These are phyloP conservation scores for Termitomyces sp. DNA, from an alignment of 768 basidiomycete species.

Conservation along the genomic window DNA sequence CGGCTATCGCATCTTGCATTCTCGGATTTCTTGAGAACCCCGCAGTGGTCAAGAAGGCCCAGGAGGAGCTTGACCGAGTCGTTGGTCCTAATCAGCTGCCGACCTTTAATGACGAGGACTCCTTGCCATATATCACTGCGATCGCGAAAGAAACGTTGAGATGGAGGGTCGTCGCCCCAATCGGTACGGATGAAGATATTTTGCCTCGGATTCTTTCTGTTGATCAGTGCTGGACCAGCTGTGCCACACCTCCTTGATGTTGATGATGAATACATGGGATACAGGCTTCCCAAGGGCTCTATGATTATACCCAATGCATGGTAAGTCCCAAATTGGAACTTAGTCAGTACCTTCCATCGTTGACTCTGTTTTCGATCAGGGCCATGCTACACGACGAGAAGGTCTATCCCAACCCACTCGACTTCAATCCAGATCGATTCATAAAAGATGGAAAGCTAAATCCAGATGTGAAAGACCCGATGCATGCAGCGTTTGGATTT, in stretches of 20 bases:
- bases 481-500: no score
- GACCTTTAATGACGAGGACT: conserved; percentile 20
- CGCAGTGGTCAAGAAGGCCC: conserved; percentile 22
- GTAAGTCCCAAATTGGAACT: conserved; percentile 11
- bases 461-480: conserved; percentile 15
- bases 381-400: conserved; percentile 28
- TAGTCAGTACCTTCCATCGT: no score
- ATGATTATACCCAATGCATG: conserved; percentile 29
- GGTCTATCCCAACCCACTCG: conserved; percentile 26
- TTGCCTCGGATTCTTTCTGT: not conserved
- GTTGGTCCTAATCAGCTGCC: conserved; percentile 25
- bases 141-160: no score
- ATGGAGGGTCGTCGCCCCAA: conserved; percentile 18
- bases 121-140: no score
- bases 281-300: no score
- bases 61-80: conserved; percentile 26
- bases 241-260: conserved; percentile 29
- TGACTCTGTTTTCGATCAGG: conserved; percentile 18
- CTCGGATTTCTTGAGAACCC: conserved; percentile 27
- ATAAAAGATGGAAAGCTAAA: conserved; percentile 21
- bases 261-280: no score
- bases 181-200: conserved; percentile 14
- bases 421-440: conserved; percentile 35
- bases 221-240: conserved; percentile 14
- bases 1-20: conserved; percentile 20